A percentile compares a stretch with the other conserved stretches of the same genome.
These are phyloP conservation scores for Bolboschoenoplectus hybrid DNA, from an alignment of 202 grass and related monocot genomes.

Conservation along the genomic window DNA sequence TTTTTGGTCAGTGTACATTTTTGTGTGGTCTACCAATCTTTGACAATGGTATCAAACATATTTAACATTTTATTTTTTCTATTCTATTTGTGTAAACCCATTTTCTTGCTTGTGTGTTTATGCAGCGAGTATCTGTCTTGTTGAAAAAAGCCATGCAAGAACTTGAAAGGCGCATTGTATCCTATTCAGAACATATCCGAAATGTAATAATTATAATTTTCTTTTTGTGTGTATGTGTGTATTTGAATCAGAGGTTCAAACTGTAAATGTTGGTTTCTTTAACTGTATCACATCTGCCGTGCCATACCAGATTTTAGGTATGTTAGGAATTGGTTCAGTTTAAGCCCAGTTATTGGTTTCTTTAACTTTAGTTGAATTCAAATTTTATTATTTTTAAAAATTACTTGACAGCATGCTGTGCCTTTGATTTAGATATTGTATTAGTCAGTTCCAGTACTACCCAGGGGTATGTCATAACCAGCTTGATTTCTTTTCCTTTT, in stretches of 20 bases:
- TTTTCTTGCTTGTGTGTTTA: slow-evolving; percentile 40
- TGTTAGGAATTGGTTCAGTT: not conserved
- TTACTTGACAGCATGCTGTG: not conserved
- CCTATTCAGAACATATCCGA: slow-evolving; percentile 87
- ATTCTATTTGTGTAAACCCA: slow-evolving; percentile 30
- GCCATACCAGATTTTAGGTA: slow-evolving; percentile 9
- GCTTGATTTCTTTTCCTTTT: not conserved
- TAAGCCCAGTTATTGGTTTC: not conserved
- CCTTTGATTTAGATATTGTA: not conserved
- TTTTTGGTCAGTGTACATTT: slow-evolving; percentile 34
- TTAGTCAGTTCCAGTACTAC: not conserved
- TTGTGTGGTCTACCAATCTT: slow-evolving; percentile 23
- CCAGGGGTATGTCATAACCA: not conserved
- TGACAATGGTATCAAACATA: slow-evolving; percentile 41
- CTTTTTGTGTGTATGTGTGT: not conserved
- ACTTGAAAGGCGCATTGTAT: slow-evolving; percentile 85
- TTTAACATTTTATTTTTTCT: slow-evolving; percentile 20
- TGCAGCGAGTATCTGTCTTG: slow-evolving; percentile 67
- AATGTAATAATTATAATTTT: slow-evolving; percentile 64
- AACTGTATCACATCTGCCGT: not conserved
- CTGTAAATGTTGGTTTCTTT: not conserved
- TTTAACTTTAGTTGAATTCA: not conserved
- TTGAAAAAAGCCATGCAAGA: slow-evolving; percentile 85
- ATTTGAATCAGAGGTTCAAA: slow-evolving; percentile 5
- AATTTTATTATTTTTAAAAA: not conserved